These are phyloP conservation scores for Fusarium mangiferae DNA, from an alignment of 2,329 filamentous ascomycete genomes.

Conservation along the genomic window DNA sequence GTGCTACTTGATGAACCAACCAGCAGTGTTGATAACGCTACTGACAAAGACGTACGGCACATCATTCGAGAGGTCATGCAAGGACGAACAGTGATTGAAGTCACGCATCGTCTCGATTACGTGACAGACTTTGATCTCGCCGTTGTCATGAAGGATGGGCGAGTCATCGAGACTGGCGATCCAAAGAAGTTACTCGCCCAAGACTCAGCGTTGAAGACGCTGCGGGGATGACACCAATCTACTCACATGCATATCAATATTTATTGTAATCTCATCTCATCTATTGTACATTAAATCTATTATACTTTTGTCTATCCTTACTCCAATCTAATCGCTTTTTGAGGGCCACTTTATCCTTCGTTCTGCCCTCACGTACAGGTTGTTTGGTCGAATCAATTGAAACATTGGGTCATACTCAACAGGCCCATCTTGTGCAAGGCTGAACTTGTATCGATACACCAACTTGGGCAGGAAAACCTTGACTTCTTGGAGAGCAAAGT, in stretches of 20 bases:
- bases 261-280: neutral
- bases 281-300: conserved; percentile 25
- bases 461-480: conserved; percentile 69
- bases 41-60: conserved; percentile 41
- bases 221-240: neutral
- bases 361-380: conserved; percentile 63
- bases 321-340: conserved; percentile 14
- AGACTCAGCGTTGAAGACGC: conserved; percentile 1
- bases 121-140: conserved; percentile 43
- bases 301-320: conserved; percentile 24
- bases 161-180: conserved; percentile 40
- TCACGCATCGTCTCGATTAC: conserved; percentile 46
- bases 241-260: neutral
- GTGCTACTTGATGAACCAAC: conserved; percentile 48
- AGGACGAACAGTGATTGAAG: conserved; percentile 44
- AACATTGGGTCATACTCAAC: conserved; percentile 70
- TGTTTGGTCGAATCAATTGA: conserved; percentile 65
- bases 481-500: conserved; percentile 70
- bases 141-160: conserved; percentile 45
- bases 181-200: conserved; percentile 39
- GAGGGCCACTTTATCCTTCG: conserved; percentile 61
- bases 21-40: conserved; percentile 46
- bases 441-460: conserved; percentile 68
- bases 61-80: conserved; percentile 37
- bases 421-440: conserved; percentile 58